These are phyloP conservation scores for Leucocoprinus leucothites DNA, from an alignment of 768 basidiomycete genomes.

Conservation along the genomic window DNA sequence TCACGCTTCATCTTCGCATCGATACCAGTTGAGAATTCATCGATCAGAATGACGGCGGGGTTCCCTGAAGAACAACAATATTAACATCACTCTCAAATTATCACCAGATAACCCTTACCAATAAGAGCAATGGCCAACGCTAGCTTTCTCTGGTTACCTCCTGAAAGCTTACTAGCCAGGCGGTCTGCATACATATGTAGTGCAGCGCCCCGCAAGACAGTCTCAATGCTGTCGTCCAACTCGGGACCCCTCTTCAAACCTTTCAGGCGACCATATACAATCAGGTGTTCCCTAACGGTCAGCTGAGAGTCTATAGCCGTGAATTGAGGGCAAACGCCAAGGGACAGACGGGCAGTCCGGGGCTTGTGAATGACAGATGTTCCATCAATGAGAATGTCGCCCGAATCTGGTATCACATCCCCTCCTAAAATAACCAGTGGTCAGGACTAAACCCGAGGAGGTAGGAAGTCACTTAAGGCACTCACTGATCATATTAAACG, in stretches of 20 bases:
- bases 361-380: slow-evolving; percentile 65
- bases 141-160: slow-evolving; percentile 78
- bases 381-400: slow-evolving; percentile 67
- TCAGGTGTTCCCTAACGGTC: slow-evolving; percentile 74
- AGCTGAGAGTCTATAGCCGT: slow-evolving; percentile 78
- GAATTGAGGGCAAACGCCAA: slow-evolving; percentile 84
- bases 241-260: slow-evolving; percentile 52
- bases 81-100: background rate
- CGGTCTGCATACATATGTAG: slow-evolving; percentile 62
- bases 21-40: slow-evolving; percentile 82
- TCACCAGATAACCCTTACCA: slow-evolving; percentile 5
- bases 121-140: slow-evolving; percentile 72
- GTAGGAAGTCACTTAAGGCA: slow-evolving; percentile 8
- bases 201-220: slow-evolving; percentile 57
- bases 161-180: slow-evolving; percentile 70
- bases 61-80: slow-evolving; percentile 45
- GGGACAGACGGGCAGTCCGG: slow-evolving; percentile 57
- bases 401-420: slow-evolving; percentile 61
- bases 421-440: slow-evolving; percentile 43
- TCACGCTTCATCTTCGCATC: slow-evolving; percentile 83
- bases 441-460: background rate
- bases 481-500: slow-evolving; percentile 77
- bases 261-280: slow-evolving; percentile 71
- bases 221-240: slow-evolving; percentile 49
- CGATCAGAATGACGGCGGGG: slow-evolving; percentile 74